phyloP scores from a whole-genome alignment of 192 early-diverging fungal genomes.

The Coemansia sp. region DNA sequence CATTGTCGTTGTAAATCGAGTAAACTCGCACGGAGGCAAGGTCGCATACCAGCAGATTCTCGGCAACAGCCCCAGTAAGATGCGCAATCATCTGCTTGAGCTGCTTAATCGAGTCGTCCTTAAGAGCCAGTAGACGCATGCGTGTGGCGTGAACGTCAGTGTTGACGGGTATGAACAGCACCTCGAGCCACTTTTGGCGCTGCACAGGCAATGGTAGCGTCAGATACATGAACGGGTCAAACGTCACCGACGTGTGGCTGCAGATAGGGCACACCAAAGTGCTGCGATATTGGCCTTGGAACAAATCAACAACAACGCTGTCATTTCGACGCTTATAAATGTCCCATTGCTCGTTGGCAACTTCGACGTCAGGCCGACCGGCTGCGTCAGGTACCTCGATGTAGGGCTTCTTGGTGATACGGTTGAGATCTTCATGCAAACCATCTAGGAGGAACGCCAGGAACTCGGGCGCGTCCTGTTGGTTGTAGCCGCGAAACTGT shows the following conservation, averaged over 20 bases:
- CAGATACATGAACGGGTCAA: slow-evolving; percentile 81
- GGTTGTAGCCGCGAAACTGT: slow-evolving; percentile 68
- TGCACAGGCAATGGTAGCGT: slow-evolving; percentile 74
- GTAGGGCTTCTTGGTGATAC: slow-evolving; percentile 76
- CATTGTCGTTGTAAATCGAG: slow-evolving; percentile 26
- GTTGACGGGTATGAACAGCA: slow-evolving; percentile 53
- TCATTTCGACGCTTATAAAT: slow-evolving; percentile 75
- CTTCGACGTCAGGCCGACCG: slow-evolving; percentile 61
- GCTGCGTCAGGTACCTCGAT: slow-evolving; percentile 75
- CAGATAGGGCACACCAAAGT: slow-evolving; percentile 59
- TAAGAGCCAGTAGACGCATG: slow-evolving; percentile 59
- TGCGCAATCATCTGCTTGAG: slow-evolving; percentile 64
- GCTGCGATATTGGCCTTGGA: slow-evolving; percentile 71
- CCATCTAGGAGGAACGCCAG: slow-evolving; percentile 79
- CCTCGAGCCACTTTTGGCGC: slow-evolving; percentile 56
- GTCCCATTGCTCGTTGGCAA: slow-evolving; percentile 72
- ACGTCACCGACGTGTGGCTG: slow-evolving; percentile 66
- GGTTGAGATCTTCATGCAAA: slow-evolving; percentile 84
- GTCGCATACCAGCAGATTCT: slow-evolving; percentile 31
- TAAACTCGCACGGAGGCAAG: slow-evolving; percentile 22
- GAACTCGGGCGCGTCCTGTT: slow-evolving; percentile 86
- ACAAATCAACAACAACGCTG: slow-evolving; percentile 73
- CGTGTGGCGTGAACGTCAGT: slow-evolving; percentile 33
- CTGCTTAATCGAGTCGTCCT: slow-evolving; percentile 61
- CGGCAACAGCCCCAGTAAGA: slow-evolving; percentile 13